Evolutionary conservation across 345 rosid species (phyloP).

Genomic region (Eutrema heterophyllum): DNA sequence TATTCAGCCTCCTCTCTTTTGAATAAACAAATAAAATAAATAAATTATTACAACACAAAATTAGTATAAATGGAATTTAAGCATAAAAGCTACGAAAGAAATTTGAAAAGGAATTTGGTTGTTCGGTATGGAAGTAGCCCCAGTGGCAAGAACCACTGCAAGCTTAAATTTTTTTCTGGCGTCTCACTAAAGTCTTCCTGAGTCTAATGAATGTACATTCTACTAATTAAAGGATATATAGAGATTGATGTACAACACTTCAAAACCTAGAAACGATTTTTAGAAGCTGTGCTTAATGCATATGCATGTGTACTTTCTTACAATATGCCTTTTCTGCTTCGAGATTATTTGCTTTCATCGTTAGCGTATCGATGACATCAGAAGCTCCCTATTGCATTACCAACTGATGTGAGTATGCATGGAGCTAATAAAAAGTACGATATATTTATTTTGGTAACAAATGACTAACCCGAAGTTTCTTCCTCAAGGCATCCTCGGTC

Average conservation of each 20-base stretch:
- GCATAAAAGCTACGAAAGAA: too few relatives aligned
- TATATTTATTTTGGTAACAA: neutral
- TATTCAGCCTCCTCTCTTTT: too few relatives aligned
- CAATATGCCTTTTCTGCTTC: neutral
- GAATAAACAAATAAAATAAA: too few relatives aligned
- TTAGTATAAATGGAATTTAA: too few relatives aligned
- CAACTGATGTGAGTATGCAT: neutral
- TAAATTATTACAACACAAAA: too few relatives aligned
- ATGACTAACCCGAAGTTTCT: conserved; percentile 36
- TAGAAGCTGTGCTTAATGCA: neutral
- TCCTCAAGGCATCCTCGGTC: conserved; percentile 33
- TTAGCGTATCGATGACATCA: neutral
- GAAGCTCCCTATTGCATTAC: conserved; percentile 15
- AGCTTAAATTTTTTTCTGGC: neutral
- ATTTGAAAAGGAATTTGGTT: too few relatives aligned
- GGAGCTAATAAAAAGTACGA: neutral
- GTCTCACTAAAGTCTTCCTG: neutral
- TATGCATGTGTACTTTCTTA: neutral
- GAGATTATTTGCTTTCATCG: neutral
- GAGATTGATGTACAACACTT: neutral
- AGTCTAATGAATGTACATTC: neutral
- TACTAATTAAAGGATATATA: neutral
- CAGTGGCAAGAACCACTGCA: neutral
- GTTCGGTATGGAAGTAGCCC: too few relatives aligned
- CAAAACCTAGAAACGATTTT: neutral